These are phyloP conservation scores for Coemansia sp. DNA, from an alignment of 192 early-diverging fungal species.

Conservation along the genomic window DNA sequence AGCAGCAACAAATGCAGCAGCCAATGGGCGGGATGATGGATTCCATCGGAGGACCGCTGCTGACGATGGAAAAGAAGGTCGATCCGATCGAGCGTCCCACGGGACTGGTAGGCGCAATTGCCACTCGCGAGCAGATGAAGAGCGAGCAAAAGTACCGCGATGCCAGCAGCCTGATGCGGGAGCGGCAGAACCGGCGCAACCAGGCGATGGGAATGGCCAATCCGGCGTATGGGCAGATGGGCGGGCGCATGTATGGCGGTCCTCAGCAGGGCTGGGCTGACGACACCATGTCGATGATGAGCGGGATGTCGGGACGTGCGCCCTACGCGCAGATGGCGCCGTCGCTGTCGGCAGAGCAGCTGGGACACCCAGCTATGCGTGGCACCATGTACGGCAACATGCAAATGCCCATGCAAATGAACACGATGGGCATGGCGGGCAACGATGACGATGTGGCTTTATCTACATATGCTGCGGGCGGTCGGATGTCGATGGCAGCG, in stretches of 20 bases:
- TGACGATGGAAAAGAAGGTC: conserved; percentile 51
- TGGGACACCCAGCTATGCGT: conserved; percentile 33
- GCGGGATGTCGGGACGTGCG: conserved; percentile 47
- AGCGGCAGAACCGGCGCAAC: conserved; percentile 56
- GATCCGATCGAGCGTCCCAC: conserved; percentile 51
- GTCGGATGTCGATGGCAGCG: conserved; percentile 40
- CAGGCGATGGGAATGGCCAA: conserved; percentile 48
- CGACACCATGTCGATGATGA: conserved; percentile 55
- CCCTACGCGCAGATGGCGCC: conserved; percentile 45
- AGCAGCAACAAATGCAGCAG: conserved; percentile 18
- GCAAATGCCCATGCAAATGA: conserved; percentile 17
- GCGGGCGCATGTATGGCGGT: conserved; percentile 40
- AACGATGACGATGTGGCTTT: conserved; percentile 51
- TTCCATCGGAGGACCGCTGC: conserved; percentile 41
- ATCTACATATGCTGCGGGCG: conserved; percentile 38
- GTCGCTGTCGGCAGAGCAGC: conserved; percentile 47
- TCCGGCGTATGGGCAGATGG: conserved; percentile 19
- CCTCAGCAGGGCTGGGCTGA: conserved; percentile 42
- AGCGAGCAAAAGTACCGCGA: conserved; percentile 57
- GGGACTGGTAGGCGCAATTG: conserved; percentile 56
- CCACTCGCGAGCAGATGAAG: conserved; percentile 56
- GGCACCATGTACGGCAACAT: conserved; percentile 37
- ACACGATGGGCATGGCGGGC: conserved; percentile 10
- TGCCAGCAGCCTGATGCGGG: conserved; percentile 54
- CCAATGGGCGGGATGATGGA: conserved; percentile 41